These are phyloP conservation scores for Jatropha curcas DNA, from an alignment of 345 rosid genomes.

Conservation along the genomic window DNA sequence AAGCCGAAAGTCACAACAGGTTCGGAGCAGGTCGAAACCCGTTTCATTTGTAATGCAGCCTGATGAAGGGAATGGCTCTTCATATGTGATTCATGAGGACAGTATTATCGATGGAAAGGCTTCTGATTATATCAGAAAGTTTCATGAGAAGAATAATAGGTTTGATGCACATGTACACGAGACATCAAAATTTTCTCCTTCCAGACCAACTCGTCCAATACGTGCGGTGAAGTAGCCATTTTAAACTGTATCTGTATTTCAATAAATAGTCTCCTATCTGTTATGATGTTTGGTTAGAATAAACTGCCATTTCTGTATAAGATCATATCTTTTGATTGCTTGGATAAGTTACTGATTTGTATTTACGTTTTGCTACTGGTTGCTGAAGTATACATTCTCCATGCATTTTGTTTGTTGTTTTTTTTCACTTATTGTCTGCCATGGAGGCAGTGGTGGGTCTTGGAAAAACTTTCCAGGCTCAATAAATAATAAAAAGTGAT, in stretches of 20 bases:
- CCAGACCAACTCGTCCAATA: constrained; percentile 40
- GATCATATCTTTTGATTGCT: no score
- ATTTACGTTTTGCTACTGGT: not conserved
- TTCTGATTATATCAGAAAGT: constrained; percentile 42
- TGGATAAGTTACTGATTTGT: not conserved
- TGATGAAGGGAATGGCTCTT: constrained; percentile 22
- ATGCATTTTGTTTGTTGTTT: no score
- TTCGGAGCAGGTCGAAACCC: constrained; percentile 26
- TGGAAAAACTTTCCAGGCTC: no score
- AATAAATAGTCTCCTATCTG: not conserved
- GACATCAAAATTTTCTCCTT: constrained; percentile 13
- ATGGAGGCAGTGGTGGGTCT: no score
- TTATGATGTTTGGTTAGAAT: not conserved
- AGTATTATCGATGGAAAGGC: constrained; percentile 33
- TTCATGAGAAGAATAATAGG: constrained; percentile 48
- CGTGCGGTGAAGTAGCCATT: constrained; percentile 23
- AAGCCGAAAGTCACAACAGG: constrained; percentile 29
- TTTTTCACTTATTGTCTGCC: no score
- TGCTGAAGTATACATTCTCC: no score
- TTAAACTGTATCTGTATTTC: not conserved
- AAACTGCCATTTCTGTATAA: not conserved
- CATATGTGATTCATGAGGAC: constrained; percentile 16
- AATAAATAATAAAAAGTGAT: no score
- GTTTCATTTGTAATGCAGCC: constrained; percentile 43
- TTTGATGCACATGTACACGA: constrained; percentile 9